Conservation (phyloP, 2,329 filamentous ascomycete genomes). For the Diaporthe ampelina region DNA sequence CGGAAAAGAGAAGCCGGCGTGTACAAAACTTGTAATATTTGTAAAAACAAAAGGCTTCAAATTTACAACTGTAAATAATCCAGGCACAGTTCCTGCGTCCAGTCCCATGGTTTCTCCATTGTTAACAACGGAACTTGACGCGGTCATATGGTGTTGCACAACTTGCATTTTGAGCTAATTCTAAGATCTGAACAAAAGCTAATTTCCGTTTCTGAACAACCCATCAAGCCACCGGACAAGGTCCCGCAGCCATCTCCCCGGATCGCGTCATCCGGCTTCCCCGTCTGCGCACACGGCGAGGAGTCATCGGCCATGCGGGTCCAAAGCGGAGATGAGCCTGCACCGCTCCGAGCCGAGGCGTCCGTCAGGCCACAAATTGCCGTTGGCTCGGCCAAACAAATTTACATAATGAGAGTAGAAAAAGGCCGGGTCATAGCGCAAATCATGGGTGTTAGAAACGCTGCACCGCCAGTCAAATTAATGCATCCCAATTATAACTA, state of each 20-base stretch:
- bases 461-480: background rate
- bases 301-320: constrained; percentile 27
- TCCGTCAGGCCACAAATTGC: background rate
- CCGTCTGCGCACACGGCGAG: background rate
- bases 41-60: background rate
- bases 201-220: background rate
- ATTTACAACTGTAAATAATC: background rate
- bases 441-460: background rate
- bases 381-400: background rate
- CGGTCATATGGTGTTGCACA: background rate
- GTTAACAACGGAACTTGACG: background rate
- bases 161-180: background rate
- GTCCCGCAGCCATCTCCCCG: background rate
- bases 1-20: background rate
- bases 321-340: background rate
- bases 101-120: background rate
- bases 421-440: background rate
- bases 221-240: background rate
- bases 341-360: constrained; percentile 2
- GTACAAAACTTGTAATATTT: background rate
- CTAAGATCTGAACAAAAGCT: background rate
- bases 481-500: background rate
- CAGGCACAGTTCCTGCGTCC: background rate
- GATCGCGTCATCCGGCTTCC: constrained; percentile 2
- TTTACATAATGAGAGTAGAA: background rate